Base-by-base conservation (phyloP, 257 asterid species). In the Nicotiana noctiflora region DNA sequence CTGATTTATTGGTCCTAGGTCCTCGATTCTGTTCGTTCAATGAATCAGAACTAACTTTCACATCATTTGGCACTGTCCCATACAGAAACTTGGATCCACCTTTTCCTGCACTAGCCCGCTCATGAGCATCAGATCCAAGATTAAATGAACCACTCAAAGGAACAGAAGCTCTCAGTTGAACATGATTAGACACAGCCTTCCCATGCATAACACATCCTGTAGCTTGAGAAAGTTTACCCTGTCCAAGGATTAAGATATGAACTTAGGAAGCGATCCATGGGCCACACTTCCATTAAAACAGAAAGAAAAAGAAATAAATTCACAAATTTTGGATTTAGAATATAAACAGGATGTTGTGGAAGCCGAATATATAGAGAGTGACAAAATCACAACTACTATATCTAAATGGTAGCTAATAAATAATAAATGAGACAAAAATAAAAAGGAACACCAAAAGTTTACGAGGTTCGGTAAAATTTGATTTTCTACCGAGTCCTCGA, bases 191-290 rank as follows among this genome's bases (percentile, higher is more conserved):
- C 11, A 91, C 75, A n/a, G 83, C 77, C 87, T 86, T 92, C 81
- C 86, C 92, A 66, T 25, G 89, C 37, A 84, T 63, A 78, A 87
- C 89, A 70, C 86, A 81, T 64, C 87, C 91, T 49, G 81, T 19
- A 62, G 86, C 86, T 64, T 83, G 93, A 86, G 89, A 64, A 62
- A 78, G 89, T 88, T 86, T 85, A 62, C 77, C 90, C 98, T 92
- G 86, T 25, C 68, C 66, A 83, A 80, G 40, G 3, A 57, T 57
- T n/a, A 3, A 57, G 63, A 57, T 57, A 57, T 7, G 4, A n/a
- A n/a, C 27, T n/a, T 12, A 57, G 0, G 3, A 57, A 57, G 63
- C 14, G 9, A 57, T n/a, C 12, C 27, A n/a, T 4, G 8, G 27
- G 63, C 27, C 63, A 57, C 27, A 57, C 63, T 57, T 1, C 27